These are phyloP conservation scores for Amphichorda felina DNA, from an alignment of 2,329 filamentous ascomycete genomes.

Conservation along the genomic window DNA sequence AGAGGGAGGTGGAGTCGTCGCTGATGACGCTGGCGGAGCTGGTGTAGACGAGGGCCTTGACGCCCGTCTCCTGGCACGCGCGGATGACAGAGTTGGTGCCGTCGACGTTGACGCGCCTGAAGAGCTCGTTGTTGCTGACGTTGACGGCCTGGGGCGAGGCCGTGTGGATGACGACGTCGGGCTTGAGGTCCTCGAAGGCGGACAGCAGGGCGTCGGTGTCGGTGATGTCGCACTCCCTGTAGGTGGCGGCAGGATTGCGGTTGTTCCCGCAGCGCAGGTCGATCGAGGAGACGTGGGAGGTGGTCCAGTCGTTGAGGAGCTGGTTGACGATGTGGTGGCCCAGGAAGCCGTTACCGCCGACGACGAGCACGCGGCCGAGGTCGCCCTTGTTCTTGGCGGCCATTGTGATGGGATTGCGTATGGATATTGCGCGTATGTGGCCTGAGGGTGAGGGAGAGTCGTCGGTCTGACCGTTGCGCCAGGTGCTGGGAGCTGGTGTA, in stretches of 20 bases:
- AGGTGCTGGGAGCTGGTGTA: background rate
- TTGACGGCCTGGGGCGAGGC: slow-evolving; percentile 56
- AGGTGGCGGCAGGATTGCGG: slow-evolving; percentile 45
- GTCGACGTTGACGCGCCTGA: slow-evolving; percentile 77
- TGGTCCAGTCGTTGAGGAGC: slow-evolving; percentile 41
- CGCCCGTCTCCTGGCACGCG: slow-evolving; percentile 56
- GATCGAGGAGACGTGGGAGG: slow-evolving; percentile 51
- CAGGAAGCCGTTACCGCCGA: slow-evolving; percentile 76
- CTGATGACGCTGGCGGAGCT: slow-evolving; percentile 79
- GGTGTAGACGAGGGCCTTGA: slow-evolving; percentile 81
- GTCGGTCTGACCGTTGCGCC: too few relatives aligned
- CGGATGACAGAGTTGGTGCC: slow-evolving; percentile 71
- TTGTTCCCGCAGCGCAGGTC: slow-evolving; percentile 63
- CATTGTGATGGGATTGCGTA: slow-evolving; percentile 6
- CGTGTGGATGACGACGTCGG: slow-evolving; percentile 83
- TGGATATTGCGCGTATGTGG: slow-evolving; percentile 4
- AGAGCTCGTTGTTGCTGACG: slow-evolving; percentile 45
- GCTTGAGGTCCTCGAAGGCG: slow-evolving; percentile 54
- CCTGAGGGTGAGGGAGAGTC: background rate
- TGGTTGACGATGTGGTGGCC: slow-evolving; percentile 73
- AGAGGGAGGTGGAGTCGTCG: slow-evolving; percentile 67
- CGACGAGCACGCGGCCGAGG: slow-evolving; percentile 62
- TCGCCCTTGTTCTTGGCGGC: slow-evolving; percentile 21
- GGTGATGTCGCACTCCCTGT: slow-evolving; percentile 71
- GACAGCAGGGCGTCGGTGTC: slow-evolving; percentile 46